These are phyloP conservation scores for Dentiscutata heterogama DNA, from an alignment of 371 early-diverging fungal species.

Conservation along the genomic window DNA sequence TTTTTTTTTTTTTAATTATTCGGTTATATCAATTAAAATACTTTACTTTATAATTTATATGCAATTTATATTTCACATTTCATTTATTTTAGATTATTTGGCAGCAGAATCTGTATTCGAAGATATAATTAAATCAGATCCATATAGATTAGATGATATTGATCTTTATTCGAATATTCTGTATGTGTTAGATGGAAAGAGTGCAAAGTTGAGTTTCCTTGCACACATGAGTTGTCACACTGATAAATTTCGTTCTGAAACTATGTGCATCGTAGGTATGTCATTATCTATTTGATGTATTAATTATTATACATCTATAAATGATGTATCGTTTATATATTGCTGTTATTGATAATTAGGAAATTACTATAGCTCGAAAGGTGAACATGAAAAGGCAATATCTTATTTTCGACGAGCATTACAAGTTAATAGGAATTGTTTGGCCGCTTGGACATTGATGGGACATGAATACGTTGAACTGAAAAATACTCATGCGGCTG, in stretches of 20 bases:
- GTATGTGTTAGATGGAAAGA: conserved; percentile 76
- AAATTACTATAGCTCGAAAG: conserved; percentile 89
- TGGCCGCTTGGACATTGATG: conserved; percentile 91
- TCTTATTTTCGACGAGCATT: conserved; percentile 88
- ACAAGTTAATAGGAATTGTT: conserved; percentile 79
- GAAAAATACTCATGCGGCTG: conserved; percentile 88
- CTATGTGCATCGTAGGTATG: conserved; percentile 84
- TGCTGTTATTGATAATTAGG: conserved; percentile 55
- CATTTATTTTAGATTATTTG: conserved; percentile 46
- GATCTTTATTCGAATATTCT: conserved; percentile 94
- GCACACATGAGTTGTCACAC: conserved; percentile 79
- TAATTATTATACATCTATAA: not conserved
- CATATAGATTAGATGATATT: conserved; percentile 84
- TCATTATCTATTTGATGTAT: not conserved
- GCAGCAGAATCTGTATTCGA: conserved; percentile 74
- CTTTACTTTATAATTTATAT: not conserved
- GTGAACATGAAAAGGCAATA: conserved; percentile 88
- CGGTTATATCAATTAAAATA: not conserved
- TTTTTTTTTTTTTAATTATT: not conserved
- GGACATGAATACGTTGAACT: conserved; percentile 97
- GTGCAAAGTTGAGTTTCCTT: conserved; percentile 77
- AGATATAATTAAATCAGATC: conserved; percentile 71
- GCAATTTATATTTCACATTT: not conserved
- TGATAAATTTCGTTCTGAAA: conserved; percentile 90
- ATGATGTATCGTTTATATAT: too few relatives aligned